Conservation (phyloP, 2,329 filamentous ascomycete genomes). For the Cadophora luteo-olivacea region DNA sequence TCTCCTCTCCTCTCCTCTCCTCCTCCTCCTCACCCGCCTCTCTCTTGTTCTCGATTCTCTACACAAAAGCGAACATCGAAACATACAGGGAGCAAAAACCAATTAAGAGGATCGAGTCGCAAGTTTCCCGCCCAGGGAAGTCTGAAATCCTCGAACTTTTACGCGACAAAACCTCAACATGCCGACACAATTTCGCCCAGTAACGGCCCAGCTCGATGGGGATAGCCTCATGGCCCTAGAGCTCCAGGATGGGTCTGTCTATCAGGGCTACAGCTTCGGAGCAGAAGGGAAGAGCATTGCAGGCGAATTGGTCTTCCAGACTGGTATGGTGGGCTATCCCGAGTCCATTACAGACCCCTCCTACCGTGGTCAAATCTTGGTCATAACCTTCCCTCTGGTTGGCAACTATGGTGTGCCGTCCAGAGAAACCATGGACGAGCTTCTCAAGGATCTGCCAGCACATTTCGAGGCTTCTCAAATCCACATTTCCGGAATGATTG, state of each 20-base stretch:
- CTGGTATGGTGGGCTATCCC: conserved; percentile 98
- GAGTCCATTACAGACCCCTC: conserved; percentile 91
- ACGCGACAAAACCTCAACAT: conserved; percentile 12
- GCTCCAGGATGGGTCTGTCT: conserved; percentile 88
- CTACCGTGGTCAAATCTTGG: conserved; percentile 91
- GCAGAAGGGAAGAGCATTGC: conserved; percentile 86
- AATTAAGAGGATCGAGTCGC: not conserved
- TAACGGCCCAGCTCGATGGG: conserved; percentile 44
- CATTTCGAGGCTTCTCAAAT: conserved; percentile 94
- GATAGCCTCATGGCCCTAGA: conserved; percentile 83
- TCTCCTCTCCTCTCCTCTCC: not conserved
- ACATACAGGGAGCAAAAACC: not conserved
- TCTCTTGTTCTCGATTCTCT: not conserved
- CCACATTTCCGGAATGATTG: conserved; percentile 90
- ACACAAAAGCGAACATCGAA: not conserved
- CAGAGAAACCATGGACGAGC: conserved; percentile 80
- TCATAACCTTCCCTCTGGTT: conserved; percentile 93
- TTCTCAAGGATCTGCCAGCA: conserved; percentile 85
- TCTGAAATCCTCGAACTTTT: not conserved
- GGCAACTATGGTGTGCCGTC: conserved; percentile 98
- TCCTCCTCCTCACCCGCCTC: not conserved
- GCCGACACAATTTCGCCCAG: conserved; percentile 24
- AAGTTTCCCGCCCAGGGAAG: not conserved
- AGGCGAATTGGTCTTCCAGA: conserved; percentile 98
- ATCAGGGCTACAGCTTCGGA: conserved; percentile 96